Evolutionary conservation across 78 protist species (phyloP), one percentile per base, ranked within the genome.

Genomic region (Chrysochromulina parva): DNA sequence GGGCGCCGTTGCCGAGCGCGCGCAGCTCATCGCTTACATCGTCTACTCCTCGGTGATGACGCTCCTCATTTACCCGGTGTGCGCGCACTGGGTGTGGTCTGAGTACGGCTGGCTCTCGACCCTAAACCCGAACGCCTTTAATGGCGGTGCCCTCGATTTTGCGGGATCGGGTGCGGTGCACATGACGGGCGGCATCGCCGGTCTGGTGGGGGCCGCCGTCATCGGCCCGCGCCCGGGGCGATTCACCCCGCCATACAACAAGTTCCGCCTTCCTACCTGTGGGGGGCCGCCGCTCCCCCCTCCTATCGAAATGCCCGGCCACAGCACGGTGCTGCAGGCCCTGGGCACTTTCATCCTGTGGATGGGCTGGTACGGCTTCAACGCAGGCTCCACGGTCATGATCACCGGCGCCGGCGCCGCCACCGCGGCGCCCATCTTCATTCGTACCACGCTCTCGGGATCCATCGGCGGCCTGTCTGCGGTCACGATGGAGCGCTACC

Each of bases 151-250:
- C 20, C 52, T 81, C 38, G 93, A 94, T 86, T 90, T 92, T 90
- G 89, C 94, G 13, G 94, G 95, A 50, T 84, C 90, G 0, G 92
- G 91, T 3, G 96, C 92, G 13, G 98, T 97, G n/a, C 98, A 97
- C 94, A 73, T 93, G 86, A 92, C 89, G n/a, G 98, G 97, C 71
- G 98, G 97, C 38, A 17, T 92, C 26, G 80, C 92, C 11, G 96
- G 94, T 16, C 67, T 97, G 24, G 90, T 91, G 28, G 97, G 97
- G 9, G 91, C 97, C 1, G 52, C 81, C 65, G 26, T 95, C 17
- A 67, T 95, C 28, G 97, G 97, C 16, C 98, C 98, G 1, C 91
- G 98, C 24, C 74, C 57, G 9, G 97, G 98, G 47, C 82, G 97
- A 20, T 94, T 94, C 65, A 93, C 88, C 52, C 69, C 90, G 7